Base-by-base conservation (phyloP, 169 alveolate species). In the Amoebophrya sp. region DNA sequence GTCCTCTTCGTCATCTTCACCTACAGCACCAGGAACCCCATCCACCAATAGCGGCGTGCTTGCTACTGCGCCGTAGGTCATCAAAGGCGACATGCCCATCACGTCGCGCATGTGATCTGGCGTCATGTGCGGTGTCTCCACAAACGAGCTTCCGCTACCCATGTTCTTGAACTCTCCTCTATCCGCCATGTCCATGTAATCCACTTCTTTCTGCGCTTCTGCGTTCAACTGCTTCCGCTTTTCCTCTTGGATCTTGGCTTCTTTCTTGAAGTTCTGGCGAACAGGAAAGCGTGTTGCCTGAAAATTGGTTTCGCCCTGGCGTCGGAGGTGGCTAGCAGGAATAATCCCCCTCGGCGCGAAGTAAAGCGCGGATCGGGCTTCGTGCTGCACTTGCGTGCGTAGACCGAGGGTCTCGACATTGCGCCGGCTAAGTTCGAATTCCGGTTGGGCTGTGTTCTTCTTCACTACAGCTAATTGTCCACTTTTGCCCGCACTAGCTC, bases 51-150 rank as follows among this genome's bases (percentile, higher is more conserved):
- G 33, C 83, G 83, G 83, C 33, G 83, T 65, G 83, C 2, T 6
- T 18, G 83, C 83, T 0, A 65, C 26, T 26, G 83, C 83, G n/a
- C 83, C 83, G 83, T 65, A 65, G 36, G 83, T 65, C 83, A 65
- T 65, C 83, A 65, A 36, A 6, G 83, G 83, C 83, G 83, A 65
- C 83, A 65, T 65, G 33, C 18, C 2, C 38, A 29, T 36, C 33
- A 26, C 2, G 33, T 6, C 83, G 12, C 18, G 10, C 83, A 65
- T 6, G 2, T 6, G 36, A 36, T 65, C 83, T 6, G 83, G 83
- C 38, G 18, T 36, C 36, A 65, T 29, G 33, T 1, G 1, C 83
- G 83, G 83, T 6, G 83, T 65, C 38, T 65, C 38, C 83, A 65
- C 26, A 36, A 65, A 65, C 36, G 83, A 6, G 83, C 26, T 36